Conservation (phyloP, 2,329 filamentous ascomycete genomes). For the Emergomyces orientalis region DNA sequence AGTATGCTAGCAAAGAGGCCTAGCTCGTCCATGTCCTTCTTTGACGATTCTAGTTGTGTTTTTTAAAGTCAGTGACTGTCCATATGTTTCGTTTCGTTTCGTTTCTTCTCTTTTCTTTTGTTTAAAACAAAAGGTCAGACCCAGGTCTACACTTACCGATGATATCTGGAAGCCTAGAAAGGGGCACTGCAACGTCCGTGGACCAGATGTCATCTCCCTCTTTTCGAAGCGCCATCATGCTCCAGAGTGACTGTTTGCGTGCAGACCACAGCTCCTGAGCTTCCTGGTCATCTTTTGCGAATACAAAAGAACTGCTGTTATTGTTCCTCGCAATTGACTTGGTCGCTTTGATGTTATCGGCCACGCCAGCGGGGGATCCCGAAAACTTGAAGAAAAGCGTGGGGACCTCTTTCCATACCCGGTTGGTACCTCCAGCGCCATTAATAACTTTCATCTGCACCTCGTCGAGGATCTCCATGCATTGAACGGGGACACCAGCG, state of each 20-base stretch:
- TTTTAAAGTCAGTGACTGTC: conserved; percentile 1
- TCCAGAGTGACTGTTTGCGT: conserved; percentile 52
- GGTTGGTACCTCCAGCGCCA: conserved; percentile 50
- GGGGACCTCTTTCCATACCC: conserved; percentile 34
- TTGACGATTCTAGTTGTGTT: conserved; percentile 59
- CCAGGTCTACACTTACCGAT: conserved; percentile 38
- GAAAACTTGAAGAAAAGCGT: conserved; percentile 51
- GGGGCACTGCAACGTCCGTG: conserved; percentile 52
- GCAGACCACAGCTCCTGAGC: conserved; percentile 52
- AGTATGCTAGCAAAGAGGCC: conserved; percentile 80
- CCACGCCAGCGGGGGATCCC: conserved; percentile 66
- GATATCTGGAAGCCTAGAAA: conserved; percentile 53
- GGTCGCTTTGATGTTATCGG: conserved; percentile 64
- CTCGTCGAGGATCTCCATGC: conserved; percentile 55
- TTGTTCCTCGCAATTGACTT: conserved; percentile 57
- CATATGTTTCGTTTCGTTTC: background rate
- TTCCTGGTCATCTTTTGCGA: conserved; percentile 46
- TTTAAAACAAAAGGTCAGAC: background rate
- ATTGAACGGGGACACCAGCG: conserved; percentile 56
- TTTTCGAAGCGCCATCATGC: conserved; percentile 47
- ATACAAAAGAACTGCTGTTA: conserved; percentile 46
- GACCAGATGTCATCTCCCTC: conserved; percentile 52
- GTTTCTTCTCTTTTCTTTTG: background rate
- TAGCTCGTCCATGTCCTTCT: conserved; percentile 78
- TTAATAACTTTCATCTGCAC: conserved; percentile 60